phyloP scores from a whole-genome alignment of 2,329 filamentous ascomycete species.

The Trichophaea hybrida region DNA sequence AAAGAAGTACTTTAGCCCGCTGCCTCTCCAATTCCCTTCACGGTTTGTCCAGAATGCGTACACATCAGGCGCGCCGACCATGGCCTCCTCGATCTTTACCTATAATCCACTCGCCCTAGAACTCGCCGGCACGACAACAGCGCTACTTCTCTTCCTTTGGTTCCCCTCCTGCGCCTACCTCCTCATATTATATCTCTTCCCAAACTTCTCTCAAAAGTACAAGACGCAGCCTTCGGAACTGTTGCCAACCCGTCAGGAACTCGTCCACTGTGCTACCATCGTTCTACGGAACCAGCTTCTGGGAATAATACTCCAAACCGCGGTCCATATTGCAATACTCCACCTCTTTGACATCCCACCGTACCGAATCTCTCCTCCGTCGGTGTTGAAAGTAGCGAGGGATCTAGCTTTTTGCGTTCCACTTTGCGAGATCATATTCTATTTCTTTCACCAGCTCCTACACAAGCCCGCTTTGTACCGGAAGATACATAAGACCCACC shows the following conservation, averaged over 20 bases:
- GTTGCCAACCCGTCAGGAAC: slow-evolving; percentile 37
- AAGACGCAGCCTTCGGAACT: slow-evolving; percentile 42
- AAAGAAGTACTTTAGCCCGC: too few species aligned
- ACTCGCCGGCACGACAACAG: slow-evolving; percentile 32
- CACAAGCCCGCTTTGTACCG: slow-evolving; percentile 39
- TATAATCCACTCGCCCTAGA: slow-evolving; percentile 32
- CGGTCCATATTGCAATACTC: slow-evolving; percentile 23
- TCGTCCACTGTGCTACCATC: slow-evolving; percentile 34
- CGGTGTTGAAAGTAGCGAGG: slow-evolving; percentile 29
- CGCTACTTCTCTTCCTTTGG: slow-evolving; percentile 38
- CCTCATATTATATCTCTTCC: slow-evolving; percentile 34
- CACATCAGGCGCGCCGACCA: background rate
- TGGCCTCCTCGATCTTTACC: background rate
- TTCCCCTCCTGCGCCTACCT: slow-evolving; percentile 34
- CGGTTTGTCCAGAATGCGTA: too few species aligned
- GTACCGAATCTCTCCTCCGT: slow-evolving; percentile 33
- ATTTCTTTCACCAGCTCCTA: slow-evolving; percentile 42
- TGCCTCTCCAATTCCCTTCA: too few species aligned
- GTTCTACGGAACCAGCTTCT: slow-evolving; percentile 38
- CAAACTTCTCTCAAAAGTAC: slow-evolving; percentile 38
- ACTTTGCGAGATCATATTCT: slow-evolving; percentile 41
- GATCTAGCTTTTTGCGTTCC: slow-evolving; percentile 35
- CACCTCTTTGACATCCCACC: slow-evolving; percentile 28
- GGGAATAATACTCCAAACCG: slow-evolving; percentile 31
- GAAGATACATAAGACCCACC: slow-evolving; percentile 43